phyloP scores from a whole-genome alignment of 371 early-diverging fungal genomes.

The Spiromyces aspiralis region DNA sequence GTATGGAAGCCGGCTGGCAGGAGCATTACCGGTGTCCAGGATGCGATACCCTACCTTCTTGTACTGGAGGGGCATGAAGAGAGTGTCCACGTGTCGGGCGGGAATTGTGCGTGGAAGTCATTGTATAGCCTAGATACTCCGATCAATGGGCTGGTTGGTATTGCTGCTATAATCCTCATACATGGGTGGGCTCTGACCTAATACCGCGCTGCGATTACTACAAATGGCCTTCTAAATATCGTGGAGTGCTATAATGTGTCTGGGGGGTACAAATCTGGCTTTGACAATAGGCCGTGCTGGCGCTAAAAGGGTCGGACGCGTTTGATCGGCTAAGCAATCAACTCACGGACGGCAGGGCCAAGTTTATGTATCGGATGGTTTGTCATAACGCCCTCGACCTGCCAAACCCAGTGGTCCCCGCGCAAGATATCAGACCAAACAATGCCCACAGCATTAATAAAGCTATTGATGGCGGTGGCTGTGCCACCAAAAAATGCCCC shows the following conservation, averaged over 20 bases:
- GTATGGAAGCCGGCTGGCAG: neutral
- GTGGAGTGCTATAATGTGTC: too few relatives aligned
- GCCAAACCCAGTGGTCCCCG: neutral
- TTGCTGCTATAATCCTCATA: too few relatives aligned
- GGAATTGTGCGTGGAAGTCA: neutral
- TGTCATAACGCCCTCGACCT: neutral
- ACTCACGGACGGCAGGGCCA: neutral
- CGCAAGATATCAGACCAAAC: neutral
- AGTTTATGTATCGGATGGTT: neutral
- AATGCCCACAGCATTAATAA: neutral
- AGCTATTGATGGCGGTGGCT: neutral
- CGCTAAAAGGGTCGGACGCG: neutral
- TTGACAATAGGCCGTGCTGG: too few relatives aligned
- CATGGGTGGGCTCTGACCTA: too few relatives aligned
- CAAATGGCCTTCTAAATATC: too few relatives aligned
- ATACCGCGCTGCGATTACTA: too few relatives aligned
- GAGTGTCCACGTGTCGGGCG: neutral
- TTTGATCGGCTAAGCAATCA: neutral
- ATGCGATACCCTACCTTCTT: neutral
- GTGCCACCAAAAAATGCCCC: neutral
- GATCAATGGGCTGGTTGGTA: neutral
- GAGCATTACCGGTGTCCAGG: neutral
- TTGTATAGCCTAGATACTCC: neutral
- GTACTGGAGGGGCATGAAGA: neutral
- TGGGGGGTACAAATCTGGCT: too few relatives aligned